Evolutionary conservation across 2,329 filamentous ascomycete species (phyloP), one percentile per base, ranked within the genome.

Genomic region (Nannizziopsis arthrosporioides): DNA sequence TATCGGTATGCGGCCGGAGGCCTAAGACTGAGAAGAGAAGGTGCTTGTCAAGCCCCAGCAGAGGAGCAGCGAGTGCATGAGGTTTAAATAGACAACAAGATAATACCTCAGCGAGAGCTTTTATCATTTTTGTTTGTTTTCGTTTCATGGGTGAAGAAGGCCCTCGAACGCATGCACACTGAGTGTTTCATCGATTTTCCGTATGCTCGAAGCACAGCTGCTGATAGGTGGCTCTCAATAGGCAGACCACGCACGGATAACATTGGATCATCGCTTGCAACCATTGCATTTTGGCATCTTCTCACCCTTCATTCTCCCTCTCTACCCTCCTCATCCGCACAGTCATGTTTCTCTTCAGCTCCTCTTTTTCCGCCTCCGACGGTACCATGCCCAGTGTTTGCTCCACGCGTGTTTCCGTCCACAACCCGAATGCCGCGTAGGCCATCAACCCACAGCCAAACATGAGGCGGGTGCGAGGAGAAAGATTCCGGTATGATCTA

Each of bases 381-480:
- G 88, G 78, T 35, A 76, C 80, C 63, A 86, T 76, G 5, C 84
- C 84, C 52, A 89, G 75, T 37, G 75, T 79, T 61, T 84, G 76
- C 66, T 90, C 88, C 12, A 82, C 79, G 49, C 73, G 73, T 60
- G 90, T 84, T 4, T 83, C 80, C 14, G 85, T 61, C 61, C 82
- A 81, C n/a, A 92, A 73, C 12, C 86, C 89, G 36, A 79, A 69
- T 36, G 72, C 69, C 11, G 85, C 86, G 78, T 87, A 94, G 31
- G 77, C 77, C 60, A 94, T 78, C 55, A 94, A 68, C 57, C 80
- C 83, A 42, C 80, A 63, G 56, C 89, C 89, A 53, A 94, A 73
- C 42, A 81, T 68, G 37, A 85, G 68, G 49, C 84, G 83, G 18
- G 84, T 82, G 56, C 77, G 81, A 14, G 82, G 76, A 2, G 81